Base-by-base conservation (phyloP, 768 basidiomycete species). In the Hericium erinaceus region DNA sequence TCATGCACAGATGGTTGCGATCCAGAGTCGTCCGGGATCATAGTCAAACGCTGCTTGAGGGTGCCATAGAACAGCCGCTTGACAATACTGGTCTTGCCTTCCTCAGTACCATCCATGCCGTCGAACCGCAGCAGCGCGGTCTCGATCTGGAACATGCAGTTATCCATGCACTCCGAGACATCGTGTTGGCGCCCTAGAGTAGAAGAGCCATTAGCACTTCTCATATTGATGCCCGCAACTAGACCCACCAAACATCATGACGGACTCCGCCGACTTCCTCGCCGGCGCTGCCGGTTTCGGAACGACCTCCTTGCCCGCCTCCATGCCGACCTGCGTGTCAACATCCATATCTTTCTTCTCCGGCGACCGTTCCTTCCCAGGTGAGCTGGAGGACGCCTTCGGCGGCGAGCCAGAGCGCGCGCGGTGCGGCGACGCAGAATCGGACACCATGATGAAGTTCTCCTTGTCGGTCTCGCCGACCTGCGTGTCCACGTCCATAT, bases 61-160 rank as follows among this genome's bases (percentile, higher is more conserved):
- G 86, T 91, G 57, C 97, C 97, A 66, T 92, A 98, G 72, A 98
- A 98, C 13, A 87, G 72, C 40, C 86, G 77, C 71, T 94, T 92
- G 49, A 97, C 86, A 10, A 95, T 78, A 60, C 92, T 92, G 0
- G 78, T 80, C 65, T 82, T 83, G 56, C 83, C 82, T 40, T 77
- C 76, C 60, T 74, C 77, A 20, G 73, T 69, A 10, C 68, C 75
- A 39, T 72, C 72, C 44, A 72, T 64, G 9, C 76, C 80, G 53
- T 81, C 81, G 59, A 93, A 88, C 65, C 89, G 89, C 40, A 92
- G 75, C 50, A 92, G 69, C 1, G 93, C 94, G 4, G 92, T 88
- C 71, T 99, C 97, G 53, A 98, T 93, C 71, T 98, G 97, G 73
- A 97, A 97, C 79, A 99, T 89, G 74, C 95, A 95, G 65, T 98